Base-by-base conservation (phyloP, 129 eudicot species). In the Tanacetum coccineum region DNA sequence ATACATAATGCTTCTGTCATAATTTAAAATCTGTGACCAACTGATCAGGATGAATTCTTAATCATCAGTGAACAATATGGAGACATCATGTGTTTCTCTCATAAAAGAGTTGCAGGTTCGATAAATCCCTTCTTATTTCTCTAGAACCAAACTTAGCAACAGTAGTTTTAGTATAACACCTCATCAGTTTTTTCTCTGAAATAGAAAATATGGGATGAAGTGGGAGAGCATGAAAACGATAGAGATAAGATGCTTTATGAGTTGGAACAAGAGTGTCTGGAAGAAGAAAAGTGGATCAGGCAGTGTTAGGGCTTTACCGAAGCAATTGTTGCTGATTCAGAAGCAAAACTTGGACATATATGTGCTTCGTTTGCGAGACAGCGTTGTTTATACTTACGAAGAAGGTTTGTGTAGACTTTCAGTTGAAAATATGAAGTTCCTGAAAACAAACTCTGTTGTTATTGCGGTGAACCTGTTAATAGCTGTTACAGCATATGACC, bases 181-280 rank as follows among this genome's bases (percentile, higher is more conserved):
- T 28, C 59, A 55, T 15, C 11, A 28, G 7, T 19, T 59, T 15
- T 60, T 36, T 36, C 2, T 52, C 17, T 59, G 22, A 55, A 76
- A n/a, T 57, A 84, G 91, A 70, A 77, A 78, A 84, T 87, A 69
- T 84, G 88, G 95, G 84, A 87, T 77, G 95, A 84, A 73, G 84
- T 84, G 61, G 95, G 95, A 62, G 91, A 84, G 73, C 70, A 77
- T 66, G 95, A 82, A 42, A 48, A 51, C 39, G 87, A 84, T 59
- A 84, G 88, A 74, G 95, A 84, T 68, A 84, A 82, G 73, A 82
- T 78, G 83, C 91, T 87, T 73, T 81, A 75, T 45, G 82, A 87
- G 60, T 72, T 87, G 54, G 90, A 89, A 76, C 84, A 78, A 79
- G 84, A 89, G 78, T 89, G 96, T 78, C 26, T 89, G 71, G 84